Evolutionary conservation across 495 filamentous ascomycete genomes (phyloP).

Genomic region (Podospora fimiseda): DNA sequence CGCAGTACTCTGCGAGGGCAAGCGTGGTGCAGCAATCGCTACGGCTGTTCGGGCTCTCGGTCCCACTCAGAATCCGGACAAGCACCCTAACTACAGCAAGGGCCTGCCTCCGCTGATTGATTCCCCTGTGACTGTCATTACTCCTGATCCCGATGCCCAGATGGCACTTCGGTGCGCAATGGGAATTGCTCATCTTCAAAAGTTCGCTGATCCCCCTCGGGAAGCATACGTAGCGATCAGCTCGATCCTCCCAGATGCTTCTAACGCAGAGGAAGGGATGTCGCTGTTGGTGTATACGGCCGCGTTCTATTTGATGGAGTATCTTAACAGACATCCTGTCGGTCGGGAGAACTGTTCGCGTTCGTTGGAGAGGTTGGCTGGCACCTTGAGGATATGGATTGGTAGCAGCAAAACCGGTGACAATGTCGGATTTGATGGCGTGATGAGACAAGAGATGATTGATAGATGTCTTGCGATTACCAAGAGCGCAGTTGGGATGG

Average conservation of each 20-base stretch:
- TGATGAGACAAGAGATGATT: conserved; percentile 42
- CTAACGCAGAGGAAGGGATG: conserved; percentile 43
- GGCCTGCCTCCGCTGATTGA: conserved; percentile 24
- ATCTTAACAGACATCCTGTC: conserved; percentile 49
- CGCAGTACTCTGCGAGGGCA: conserved; percentile 50
- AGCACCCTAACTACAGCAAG: conserved; percentile 20
- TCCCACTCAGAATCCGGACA: conserved; percentile 40
- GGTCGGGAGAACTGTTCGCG: conserved; percentile 38
- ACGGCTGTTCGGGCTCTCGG: conserved; percentile 49
- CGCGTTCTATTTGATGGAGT: conserved; percentile 63
- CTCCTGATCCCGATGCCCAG: conserved; percentile 54
- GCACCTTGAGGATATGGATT: conserved; percentile 50
- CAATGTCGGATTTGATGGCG: conserved; percentile 38
- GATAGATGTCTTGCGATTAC: conserved; percentile 43
- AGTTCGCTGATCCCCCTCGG: conserved; percentile 34
- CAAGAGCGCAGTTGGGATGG: conserved; percentile 46
- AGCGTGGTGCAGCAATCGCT: conserved; percentile 48
- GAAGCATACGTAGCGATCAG: conserved; percentile 41
- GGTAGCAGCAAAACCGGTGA: conserved; percentile 35
- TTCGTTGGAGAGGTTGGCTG: conserved; percentile 48
- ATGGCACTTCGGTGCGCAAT: conserved; percentile 76
- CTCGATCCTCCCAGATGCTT: conserved; percentile 33
- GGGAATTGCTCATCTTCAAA: conserved; percentile 64
- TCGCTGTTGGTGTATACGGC: conserved; percentile 72
- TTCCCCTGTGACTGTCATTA: conserved; percentile 26